Evolutionary conservation across 768 basidiomycete genomes (phyloP), one percentile per base, ranked within the genome.

Genomic region (Amanita exitialis): DNA sequence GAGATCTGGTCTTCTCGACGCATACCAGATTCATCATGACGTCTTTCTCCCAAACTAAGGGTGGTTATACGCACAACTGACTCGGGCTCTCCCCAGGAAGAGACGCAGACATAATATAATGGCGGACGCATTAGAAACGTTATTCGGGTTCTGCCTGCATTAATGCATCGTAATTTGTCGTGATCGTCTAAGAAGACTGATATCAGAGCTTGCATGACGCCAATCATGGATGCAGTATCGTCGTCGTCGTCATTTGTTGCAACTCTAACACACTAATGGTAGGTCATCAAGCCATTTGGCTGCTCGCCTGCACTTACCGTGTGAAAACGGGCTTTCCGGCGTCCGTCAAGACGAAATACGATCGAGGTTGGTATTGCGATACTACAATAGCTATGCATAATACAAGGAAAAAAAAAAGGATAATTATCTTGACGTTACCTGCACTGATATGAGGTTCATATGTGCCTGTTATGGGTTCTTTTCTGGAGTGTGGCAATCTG

Each of bases 291-390:
- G 39, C 25, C 25, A 27, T 32, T 28, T 46, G 46, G 9, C 28
- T n/a, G 25, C 20, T n/a, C 39, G 20, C 46, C 37, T 21, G 20
- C 0, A 27, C 46, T 37, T 39, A 39, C 93, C 89, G 90, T 38
- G 82, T 75, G 61, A 89, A 99, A 9, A 99, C 93, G n/a, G 94
- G 94, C 66, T 99, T 98, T 25, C 96, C 96, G 27, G 96, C 96
- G 55, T 94, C 83, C 0, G 94, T 97, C 16, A 98, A 75, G 13
- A 97, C 79, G 61, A 89, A 96, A 64, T 97, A 99, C 61, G 90
- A 80, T 47, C 93, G 75, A 20, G 77, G 79, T 47, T 73, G 69
- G 59, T 72, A 77, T 45, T 63, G 62, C 47, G 68, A 60, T 34
- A 60, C 74, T 76, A 55, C 46, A 53, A 47, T 55, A 30, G 44